Evolutionary conservation across 75 land plant genomes (phyloP).

Genomic region (Azolla pinnata): DNA sequence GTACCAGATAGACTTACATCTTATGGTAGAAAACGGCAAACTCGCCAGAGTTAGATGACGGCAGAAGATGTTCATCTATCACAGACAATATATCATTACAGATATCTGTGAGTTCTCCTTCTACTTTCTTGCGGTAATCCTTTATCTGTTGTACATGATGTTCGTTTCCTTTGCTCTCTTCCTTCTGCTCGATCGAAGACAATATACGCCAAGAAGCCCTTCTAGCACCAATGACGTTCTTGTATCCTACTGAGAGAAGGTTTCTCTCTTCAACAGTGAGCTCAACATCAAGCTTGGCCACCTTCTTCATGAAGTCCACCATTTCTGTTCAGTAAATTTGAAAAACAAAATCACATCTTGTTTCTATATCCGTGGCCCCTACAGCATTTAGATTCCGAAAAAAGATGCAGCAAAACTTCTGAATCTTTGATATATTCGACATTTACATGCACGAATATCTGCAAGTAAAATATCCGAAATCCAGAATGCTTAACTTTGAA

Average conservation of each 20-base stretch:
- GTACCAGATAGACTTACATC: constrained; percentile 41
- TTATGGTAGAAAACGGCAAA: constrained; percentile 87
- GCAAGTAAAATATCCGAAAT: too few species aligned
- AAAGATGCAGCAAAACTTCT: too few species aligned
- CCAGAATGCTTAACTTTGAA: too few species aligned
- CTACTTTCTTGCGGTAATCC: constrained; percentile 73
- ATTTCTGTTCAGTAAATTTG: too few species aligned
- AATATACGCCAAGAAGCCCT: constrained; percentile 71
- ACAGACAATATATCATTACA: constrained; percentile 69
- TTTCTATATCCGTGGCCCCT: too few species aligned
- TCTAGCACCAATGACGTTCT: constrained; percentile 59
- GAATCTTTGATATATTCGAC: too few species aligned
- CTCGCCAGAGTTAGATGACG: constrained; percentile 66
- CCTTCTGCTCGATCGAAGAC: constrained; percentile 85
- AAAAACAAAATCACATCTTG: too few species aligned
- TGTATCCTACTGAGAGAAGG: constrained; percentile 58
- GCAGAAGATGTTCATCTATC: constrained; percentile 76
- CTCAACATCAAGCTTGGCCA: constrained; percentile 54
- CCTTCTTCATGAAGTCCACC: constrained; percentile 58
- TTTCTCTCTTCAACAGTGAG: constrained; percentile 61
- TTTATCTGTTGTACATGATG: constrained; percentile 70
- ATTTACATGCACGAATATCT: too few species aligned
- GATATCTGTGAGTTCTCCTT: constrained; percentile 71
- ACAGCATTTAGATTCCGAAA: too few species aligned
- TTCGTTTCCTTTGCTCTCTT: constrained; percentile 88